A percentile compares a stretch with the other conserved stretches of the same genome.
These are phyloP conservation scores for Xerocomus spinulosus DNA, from an alignment of 768 basidiomycete genomes.

Conservation along the genomic window DNA sequence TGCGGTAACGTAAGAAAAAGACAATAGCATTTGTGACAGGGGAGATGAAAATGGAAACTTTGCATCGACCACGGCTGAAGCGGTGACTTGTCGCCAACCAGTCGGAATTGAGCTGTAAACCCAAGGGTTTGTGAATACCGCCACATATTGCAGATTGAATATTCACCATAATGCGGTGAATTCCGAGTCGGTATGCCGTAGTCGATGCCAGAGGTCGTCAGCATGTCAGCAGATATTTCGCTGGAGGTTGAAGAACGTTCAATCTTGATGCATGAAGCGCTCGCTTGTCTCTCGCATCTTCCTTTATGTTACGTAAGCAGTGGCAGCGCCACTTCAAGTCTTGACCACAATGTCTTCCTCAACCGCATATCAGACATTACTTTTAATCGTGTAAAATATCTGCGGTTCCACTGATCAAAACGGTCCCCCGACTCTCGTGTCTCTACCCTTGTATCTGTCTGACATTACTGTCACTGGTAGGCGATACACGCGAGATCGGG, in stretches of 20 bases:
- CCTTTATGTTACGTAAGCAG: no score
- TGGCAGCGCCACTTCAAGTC: no score
- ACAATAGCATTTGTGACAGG: neutral
- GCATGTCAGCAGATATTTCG: no score
- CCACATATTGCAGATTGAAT: no score
- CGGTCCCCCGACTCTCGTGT: conserved; percentile 44
- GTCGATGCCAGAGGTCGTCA: no score
- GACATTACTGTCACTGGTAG: conserved; percentile 39
- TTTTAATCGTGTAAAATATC: conserved; percentile 93
- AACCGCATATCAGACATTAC: conserved; percentile 69
- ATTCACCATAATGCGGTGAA: no score
- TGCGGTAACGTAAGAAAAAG: neutral
- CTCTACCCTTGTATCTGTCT: neutral
- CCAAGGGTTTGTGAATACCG: neutral
- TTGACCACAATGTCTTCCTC: conserved; percentile 39
- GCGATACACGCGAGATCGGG: conserved; percentile 97
- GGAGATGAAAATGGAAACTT: neutral
- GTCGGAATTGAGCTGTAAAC: neutral
- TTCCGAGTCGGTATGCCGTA: no score
- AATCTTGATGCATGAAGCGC: no score
- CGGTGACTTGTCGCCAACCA: no score
- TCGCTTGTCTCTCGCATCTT: no score
- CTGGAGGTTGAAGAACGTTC: no score
- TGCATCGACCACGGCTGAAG: neutral
- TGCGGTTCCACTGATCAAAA: conserved; percentile 92